These are phyloP conservation scores for Candida yuanshanica DNA, from an alignment of 805 yeast genomes.

Conservation along the genomic window DNA sequence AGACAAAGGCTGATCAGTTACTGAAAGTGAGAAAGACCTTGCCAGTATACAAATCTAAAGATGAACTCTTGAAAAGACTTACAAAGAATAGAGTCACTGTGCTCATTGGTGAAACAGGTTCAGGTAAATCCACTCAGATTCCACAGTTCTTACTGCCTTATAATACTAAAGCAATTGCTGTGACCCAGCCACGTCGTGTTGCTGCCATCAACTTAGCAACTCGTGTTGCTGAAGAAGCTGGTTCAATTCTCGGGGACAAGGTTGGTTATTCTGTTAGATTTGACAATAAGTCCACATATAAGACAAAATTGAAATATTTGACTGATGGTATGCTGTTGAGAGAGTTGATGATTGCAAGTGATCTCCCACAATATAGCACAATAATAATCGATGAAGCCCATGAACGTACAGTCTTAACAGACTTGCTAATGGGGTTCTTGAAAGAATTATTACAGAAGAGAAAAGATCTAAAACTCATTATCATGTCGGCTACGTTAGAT, in stretches of 20 bases:
- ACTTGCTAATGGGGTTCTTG: constrained; percentile 81
- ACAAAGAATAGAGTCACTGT: constrained; percentile 60
- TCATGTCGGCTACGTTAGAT: constrained; percentile 97
- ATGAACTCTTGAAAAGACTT: constrained; percentile 53
- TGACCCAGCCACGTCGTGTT: constrained; percentile 93
- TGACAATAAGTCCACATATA: constrained; percentile 55
- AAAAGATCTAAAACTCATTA: constrained; percentile 58
- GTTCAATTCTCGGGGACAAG: constrained; percentile 66
- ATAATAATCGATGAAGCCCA: constrained; percentile 95
- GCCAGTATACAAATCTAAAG: constrained; percentile 73
- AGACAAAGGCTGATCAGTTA: neutral
- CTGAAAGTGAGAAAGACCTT: constrained; percentile 45
- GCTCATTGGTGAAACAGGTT: constrained; percentile 94
- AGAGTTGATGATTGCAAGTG: constrained; percentile 75
- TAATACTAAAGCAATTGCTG: constrained; percentile 59
- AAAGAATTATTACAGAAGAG: constrained; percentile 55
- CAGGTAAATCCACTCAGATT: constrained; percentile 95
- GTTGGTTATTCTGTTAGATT: constrained; percentile 95
- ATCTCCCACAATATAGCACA: constrained; percentile 60
- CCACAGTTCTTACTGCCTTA: constrained; percentile 78
- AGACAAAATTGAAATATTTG: constrained; percentile 73
- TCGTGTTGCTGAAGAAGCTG: constrained; percentile 87
- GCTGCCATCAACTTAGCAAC: constrained; percentile 94
- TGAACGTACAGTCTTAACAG: constrained; percentile 91
- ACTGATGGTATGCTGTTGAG: constrained; percentile 98